Percentiles rank a stretch among this genome's conserved stretches.
Conservation (phyloP, 2,329 filamentous ascomycete genomes). For the Epichloe baconii region DNA sequence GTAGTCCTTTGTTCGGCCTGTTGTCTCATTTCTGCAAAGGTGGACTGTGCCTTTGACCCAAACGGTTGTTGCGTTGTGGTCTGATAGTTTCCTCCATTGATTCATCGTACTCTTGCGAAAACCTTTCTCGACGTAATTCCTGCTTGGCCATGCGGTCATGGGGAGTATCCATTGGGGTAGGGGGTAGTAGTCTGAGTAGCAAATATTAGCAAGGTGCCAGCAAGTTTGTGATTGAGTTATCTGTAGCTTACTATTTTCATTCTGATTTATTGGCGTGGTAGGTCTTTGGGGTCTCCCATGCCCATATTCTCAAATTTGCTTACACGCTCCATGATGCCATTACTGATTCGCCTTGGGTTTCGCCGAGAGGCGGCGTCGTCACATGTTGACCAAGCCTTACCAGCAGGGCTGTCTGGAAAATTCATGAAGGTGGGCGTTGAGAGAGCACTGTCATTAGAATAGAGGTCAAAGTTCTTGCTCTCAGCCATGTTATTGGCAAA, state of each 20-base stretch:
- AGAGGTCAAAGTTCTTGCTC: constrained; percentile 37
- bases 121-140: constrained; percentile 32
- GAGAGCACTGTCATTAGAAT: constrained; percentile 30
- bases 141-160: constrained; percentile 33
- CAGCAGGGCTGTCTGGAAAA: constrained; percentile 34
- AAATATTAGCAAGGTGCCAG: constrained; percentile 3
- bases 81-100: constrained; percentile 56
- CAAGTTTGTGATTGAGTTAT: background rate
- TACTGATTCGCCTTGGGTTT: constrained; percentile 38
- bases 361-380: constrained; percentile 35
- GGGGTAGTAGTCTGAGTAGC: constrained; percentile 43
- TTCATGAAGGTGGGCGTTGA: constrained; percentile 37
- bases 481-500: constrained; percentile 28
- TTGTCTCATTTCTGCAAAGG: constrained; percentile 47
- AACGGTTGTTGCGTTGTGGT: constrained; percentile 31
- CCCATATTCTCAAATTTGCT: constrained; percentile 44
- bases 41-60: constrained; percentile 31
- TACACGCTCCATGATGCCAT: constrained; percentile 47
- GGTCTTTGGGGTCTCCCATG: constrained; percentile 36
- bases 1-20: constrained; percentile 38
- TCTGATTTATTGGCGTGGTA: constrained; percentile 49
- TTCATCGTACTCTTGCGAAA: constrained; percentile 48
- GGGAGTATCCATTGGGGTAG: constrained; percentile 55
- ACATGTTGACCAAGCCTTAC: constrained; percentile 30
- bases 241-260: constrained; percentile 39